Conservation (phyloP, 352 stramenopile species). For the Pythium volutum region DNA sequence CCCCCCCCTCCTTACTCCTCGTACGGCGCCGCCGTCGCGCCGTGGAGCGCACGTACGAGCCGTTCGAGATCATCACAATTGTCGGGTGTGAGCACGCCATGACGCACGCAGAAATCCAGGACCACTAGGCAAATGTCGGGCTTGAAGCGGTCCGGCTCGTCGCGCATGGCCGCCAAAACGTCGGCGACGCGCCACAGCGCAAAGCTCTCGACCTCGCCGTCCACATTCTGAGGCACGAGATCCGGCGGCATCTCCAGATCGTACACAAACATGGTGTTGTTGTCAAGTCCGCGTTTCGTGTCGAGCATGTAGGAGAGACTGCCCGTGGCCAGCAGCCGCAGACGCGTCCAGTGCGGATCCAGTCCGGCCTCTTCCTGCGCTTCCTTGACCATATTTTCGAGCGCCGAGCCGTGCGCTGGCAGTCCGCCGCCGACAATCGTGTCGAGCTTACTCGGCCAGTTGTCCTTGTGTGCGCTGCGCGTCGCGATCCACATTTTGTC, state of each 20-base stretch:
- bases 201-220: conserved; percentile 65
- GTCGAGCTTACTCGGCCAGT: conserved; percentile 51
- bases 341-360: conserved; percentile 31
- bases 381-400: conserved; percentile 79
- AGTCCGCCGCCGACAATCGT: conserved; percentile 64
- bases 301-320: conserved; percentile 60
- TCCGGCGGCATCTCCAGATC: conserved; percentile 50
- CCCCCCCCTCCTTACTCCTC: conserved; percentile 11
- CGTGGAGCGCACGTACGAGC: conserved; percentile 5
- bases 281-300: conserved; percentile 49
- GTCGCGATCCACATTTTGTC: conserved; percentile 63
- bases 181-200: conserved; percentile 45
- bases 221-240: conserved; percentile 40
- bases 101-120: conserved; percentile 63
- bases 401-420: conserved; percentile 39
- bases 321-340: conserved; percentile 35
- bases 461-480: conserved; percentile 45
- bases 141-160: conserved; percentile 59
- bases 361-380: conserved; percentile 59
- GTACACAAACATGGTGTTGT: conserved; percentile 72
- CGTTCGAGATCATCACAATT: conserved; percentile 33
- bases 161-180: conserved; percentile 34
- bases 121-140: conserved; percentile 66
- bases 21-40: conserved; percentile 3
- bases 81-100: conserved; percentile 58